These are phyloP conservation scores for Huntiella savannae DNA, from an alignment of 2,329 filamentous ascomycete genomes.

Conservation along the genomic window DNA sequence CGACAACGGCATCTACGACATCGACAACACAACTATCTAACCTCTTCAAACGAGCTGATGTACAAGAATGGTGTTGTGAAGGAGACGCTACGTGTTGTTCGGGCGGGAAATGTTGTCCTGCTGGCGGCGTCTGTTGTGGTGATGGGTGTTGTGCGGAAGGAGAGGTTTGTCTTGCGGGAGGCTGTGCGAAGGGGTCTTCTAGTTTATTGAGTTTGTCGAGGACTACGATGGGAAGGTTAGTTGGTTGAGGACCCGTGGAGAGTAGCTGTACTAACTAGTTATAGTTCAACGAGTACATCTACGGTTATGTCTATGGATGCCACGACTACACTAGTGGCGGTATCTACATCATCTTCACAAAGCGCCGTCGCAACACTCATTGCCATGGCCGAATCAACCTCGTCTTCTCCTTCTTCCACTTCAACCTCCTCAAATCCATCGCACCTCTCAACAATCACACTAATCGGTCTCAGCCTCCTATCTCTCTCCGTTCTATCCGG, in stretches of 20 bases:
- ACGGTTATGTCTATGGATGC: neutral
- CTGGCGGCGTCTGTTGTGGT: conserved; percentile 9
- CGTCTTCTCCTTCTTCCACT: neutral
- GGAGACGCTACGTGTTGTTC: conserved; percentile 10
- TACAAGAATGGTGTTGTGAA: conserved; percentile 10
- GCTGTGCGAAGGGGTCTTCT: conserved; percentile 5
- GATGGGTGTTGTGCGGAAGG: conserved; percentile 10
- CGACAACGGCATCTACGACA: neutral
- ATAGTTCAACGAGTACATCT: neutral
- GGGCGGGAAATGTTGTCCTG: conserved; percentile 10
- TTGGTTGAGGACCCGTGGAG: neutral
- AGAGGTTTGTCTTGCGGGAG: conserved; percentile 7
- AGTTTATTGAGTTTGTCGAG: neutral
- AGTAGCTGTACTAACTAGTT: neutral
- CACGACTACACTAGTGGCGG: neutral
- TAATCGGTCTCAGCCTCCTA: neutral
- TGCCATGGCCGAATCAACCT: neutral
- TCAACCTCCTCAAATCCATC: neutral
- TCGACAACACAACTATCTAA: neutral
- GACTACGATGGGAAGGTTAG: neutral
- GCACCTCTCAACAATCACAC: neutral
- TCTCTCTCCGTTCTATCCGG: neutral
- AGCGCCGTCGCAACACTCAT: neutral
- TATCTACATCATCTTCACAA: neutral
- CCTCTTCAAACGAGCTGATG: neutral